Conservation (phyloP, 768 basidiomycete species). For the Pluteus cervinus region DNA sequence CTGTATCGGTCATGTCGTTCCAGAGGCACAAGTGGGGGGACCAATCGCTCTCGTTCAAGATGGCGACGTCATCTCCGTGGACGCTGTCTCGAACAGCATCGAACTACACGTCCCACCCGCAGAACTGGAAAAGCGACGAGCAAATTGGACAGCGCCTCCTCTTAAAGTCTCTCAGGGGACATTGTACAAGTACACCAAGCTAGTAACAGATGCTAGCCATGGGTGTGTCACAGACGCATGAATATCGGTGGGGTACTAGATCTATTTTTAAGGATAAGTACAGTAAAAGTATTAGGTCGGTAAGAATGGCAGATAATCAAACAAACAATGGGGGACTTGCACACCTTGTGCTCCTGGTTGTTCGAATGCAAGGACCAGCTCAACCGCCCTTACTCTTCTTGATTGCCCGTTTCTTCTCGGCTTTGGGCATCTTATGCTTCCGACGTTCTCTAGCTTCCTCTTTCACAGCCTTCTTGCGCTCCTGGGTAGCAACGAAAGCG, state of each 20-base stretch:
- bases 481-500: constrained; percentile 39
- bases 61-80: constrained; percentile 83
- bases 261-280: not conserved
- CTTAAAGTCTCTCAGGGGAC: constrained; percentile 81
- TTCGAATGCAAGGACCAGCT: not conserved
- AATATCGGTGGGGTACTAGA: constrained; percentile 9
- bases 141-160: constrained; percentile 77
- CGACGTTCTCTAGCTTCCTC: constrained; percentile 83
- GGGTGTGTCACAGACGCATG: constrained; percentile 90
- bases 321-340: not conserved
- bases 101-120: constrained; percentile 71
- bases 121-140: constrained; percentile 70
- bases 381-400: constrained; percentile 42
- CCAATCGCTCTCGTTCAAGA: constrained; percentile 88
- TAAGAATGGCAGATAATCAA: not conserved
- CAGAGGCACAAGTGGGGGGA: constrained; percentile 92
- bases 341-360: constrained; percentile 3
- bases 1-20: constrained; percentile 94
- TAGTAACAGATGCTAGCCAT: constrained; percentile 84
- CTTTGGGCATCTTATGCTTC: constrained; percentile 92
- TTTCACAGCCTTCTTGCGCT: constrained; percentile 87
- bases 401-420: constrained; percentile 84
- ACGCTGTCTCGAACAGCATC: constrained; percentile 83
- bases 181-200: constrained; percentile 83
- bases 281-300: too few species aligned